A percentile compares a stretch with the other conserved stretches of the same genome.
phyloP scores from a whole-genome alignment of 2,329 filamentous ascomycete genomes.

The Talaromyces sp. region DNA sequence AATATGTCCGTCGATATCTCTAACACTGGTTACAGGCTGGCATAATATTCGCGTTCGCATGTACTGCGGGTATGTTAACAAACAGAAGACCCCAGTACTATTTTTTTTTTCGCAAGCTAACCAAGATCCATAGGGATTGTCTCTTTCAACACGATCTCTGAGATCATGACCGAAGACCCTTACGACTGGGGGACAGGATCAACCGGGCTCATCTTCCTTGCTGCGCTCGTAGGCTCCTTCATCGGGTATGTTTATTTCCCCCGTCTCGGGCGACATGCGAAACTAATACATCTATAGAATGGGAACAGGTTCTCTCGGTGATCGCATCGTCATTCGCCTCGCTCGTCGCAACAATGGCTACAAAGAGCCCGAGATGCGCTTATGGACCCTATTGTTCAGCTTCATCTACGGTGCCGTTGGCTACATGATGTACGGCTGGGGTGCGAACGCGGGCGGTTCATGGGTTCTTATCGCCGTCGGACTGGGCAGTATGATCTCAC shows the following conservation, averaged over 20 bases:
- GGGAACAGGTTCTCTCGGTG: conserved; percentile 32
- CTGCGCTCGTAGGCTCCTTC: conserved; percentile 28
- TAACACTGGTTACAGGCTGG: background rate
- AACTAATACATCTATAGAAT: conserved; percentile 31
- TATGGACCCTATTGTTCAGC: conserved; percentile 25
- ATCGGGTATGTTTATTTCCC: conserved; percentile 21
- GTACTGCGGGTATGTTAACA: conserved; percentile 33
- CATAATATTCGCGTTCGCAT: conserved; percentile 38
- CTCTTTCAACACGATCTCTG: conserved; percentile 36
- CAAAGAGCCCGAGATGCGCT: conserved; percentile 36
- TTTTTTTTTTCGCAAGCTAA: too few species aligned
- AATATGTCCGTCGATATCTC: too few species aligned
- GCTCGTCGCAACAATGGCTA: conserved; percentile 31
- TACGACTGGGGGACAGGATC: conserved; percentile 32
- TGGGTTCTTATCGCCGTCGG: conserved; percentile 36
- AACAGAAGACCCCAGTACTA: too few species aligned
- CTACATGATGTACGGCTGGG: conserved; percentile 39
- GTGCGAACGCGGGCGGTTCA: conserved; percentile 28
- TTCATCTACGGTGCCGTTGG: conserved; percentile 31
- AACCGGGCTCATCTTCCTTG: conserved; percentile 30
- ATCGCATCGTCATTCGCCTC: conserved; percentile 30
- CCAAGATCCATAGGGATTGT: conserved; percentile 17
- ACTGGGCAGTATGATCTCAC: conserved; percentile 37
- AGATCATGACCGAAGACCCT: conserved; percentile 33
- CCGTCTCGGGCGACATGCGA: background rate